A percentile compares a stretch with the other conserved stretches of the same genome.
phyloP scores from a whole-genome alignment of 257 asterid species.

The Gentiana macrophylla region DNA sequence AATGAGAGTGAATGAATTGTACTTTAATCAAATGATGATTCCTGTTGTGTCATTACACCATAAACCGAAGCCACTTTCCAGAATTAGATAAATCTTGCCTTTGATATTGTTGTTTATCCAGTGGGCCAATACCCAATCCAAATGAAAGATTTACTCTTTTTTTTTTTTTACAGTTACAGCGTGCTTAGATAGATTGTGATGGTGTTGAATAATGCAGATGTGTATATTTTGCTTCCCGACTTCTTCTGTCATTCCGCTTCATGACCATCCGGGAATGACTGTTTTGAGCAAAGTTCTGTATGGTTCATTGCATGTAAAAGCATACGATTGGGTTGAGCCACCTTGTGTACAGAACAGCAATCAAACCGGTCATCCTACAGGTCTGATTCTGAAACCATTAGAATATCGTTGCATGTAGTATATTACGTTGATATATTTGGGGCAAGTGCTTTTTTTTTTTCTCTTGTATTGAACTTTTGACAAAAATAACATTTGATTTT shows the following conservation, averaged over 20 bases:
- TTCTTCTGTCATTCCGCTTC: slow-evolving; percentile 91
- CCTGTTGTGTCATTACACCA: too few species aligned
- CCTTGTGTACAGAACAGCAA: slow-evolving; percentile 37
- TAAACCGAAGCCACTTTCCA: not conserved
- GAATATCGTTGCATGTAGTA: too few species aligned
- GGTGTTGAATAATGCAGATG: slow-evolving; percentile 65
- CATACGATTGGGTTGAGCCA: slow-evolving; percentile 97
- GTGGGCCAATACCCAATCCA: too few species aligned
- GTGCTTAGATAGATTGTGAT: not conserved
- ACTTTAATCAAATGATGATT: too few species aligned
- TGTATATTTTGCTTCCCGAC: slow-evolving; percentile 93
- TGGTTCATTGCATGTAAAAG: slow-evolving; percentile 94
- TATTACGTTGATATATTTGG: too few species aligned
- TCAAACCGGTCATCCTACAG: slow-evolving; percentile 47
- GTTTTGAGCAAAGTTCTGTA: slow-evolving; percentile 88
- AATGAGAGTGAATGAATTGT: too few species aligned
- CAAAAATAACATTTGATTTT: slow-evolving; percentile 8
- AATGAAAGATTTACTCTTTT: too few species aligned
- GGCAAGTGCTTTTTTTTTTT: too few species aligned
- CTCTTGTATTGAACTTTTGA: too few species aligned
- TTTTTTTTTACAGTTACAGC: too few species aligned
- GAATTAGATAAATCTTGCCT: not conserved
- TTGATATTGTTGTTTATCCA: not conserved
- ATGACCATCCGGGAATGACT: slow-evolving; percentile 94
- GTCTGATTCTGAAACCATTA: slow-evolving; percentile 24